Base-by-base conservation (phyloP, 2,329 filamentous ascomycete genomes). In the Dactylellina drechsleri region DNA sequence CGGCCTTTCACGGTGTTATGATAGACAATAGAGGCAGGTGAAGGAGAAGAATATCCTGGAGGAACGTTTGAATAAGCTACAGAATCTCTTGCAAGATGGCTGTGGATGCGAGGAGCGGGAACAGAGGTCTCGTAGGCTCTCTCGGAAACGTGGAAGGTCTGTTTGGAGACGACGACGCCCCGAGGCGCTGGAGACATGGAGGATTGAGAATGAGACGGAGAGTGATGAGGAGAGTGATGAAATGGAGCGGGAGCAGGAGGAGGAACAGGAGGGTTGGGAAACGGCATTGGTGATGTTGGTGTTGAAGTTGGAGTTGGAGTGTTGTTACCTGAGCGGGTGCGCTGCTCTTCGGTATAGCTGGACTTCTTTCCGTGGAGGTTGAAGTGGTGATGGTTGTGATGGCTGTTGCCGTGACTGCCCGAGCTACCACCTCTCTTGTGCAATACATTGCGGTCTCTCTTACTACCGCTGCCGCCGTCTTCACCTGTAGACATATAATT, bases 281-380 rank as follows among this genome's bases (percentile, higher is more conserved):
- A 68, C 57, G 56, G 65, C 40, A 45, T 56, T 43, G 65, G 50
- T 70, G 66, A 62, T 47, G 66, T 62, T 57, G 66, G 66, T 56
- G 66, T 62, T 60, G 66, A 70, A 18, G 66, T 61, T 86, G 13
- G 88, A 87, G 28, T 86, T 88, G 77, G 87, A 90, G 71, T 64
- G 59, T 75, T 62, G 71, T 75, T 75, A 75, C 71, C 71, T 75
- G 71, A 75, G 77, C 90, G 86, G 70, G 89, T 83, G 64, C 89
- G 85, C 80, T 91, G 87, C 80, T 93, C 91, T 62, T 93, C 91
- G 4, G 89, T 85, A 80, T 92, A 91, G 82, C 92, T 96, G 12
- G 90, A 88, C 78, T 91, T 90, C 54, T 89, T 86, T 43, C 90
- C 89, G 81, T 92, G 88, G 28, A 82, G 83, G 18, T 84, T 83